Percentiles rank a stretch among this genome's conserved stretches.
These are phyloP conservation scores for Volvox reticuliferus DNA, from an alignment of 139 green algal species.

Conservation along the genomic window DNA sequence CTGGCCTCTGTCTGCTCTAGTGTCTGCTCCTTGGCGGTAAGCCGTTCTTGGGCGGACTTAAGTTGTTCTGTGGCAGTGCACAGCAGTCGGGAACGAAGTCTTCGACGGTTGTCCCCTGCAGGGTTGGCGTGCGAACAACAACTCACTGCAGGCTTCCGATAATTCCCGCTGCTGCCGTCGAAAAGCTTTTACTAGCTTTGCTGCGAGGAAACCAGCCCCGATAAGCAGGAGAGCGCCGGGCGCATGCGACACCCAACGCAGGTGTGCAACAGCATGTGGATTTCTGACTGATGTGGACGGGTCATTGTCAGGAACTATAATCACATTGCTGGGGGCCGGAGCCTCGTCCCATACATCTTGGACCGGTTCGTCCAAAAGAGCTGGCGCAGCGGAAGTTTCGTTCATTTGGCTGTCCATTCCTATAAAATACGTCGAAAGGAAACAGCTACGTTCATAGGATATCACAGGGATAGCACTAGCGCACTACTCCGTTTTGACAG, in stretches of 20 bases:
- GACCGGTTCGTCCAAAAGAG: not conserved
- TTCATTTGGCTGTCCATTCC: not conserved
- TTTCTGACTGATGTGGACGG: not conserved
- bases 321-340: not conserved
- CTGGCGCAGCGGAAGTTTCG: not conserved
- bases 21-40: not conserved
- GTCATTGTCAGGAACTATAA: not conserved
- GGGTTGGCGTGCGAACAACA: not conserved
- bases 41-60: not conserved
- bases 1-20: not conserved
- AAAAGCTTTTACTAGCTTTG: not conserved
- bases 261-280: not conserved
- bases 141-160: conserved; percentile 22
- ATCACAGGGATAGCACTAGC: too few relatives aligned
- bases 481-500: too few relatives aligned
- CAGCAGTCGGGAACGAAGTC: not conserved
- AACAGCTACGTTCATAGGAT: too few relatives aligned
- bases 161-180: conserved; percentile 1
- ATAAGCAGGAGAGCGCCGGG: not conserved
- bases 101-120: not conserved
- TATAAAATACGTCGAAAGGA: not conserved
- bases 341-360: not conserved
- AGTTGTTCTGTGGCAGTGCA: conserved; percentile 5
- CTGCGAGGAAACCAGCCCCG: not conserved
- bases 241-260: not conserved